These are phyloP conservation scores for Cryptosporidium parvum DNA, from an alignment of 169 alveolate species.

Conservation along the genomic window DNA sequence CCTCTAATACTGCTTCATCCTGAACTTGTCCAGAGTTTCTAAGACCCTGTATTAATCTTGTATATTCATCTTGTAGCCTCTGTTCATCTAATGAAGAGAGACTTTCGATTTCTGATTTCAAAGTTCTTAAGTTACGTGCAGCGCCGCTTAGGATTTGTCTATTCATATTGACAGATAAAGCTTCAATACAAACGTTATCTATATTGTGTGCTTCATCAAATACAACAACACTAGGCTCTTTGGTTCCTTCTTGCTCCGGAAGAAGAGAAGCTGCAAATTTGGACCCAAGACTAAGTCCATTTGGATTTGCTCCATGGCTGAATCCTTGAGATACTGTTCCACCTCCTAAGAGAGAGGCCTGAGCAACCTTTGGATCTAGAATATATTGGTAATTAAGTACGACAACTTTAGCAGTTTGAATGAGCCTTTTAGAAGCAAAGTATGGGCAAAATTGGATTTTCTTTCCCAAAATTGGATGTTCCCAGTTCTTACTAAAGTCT, in stretches of 20 bases:
- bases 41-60: slow-evolving; percentile 80
- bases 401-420: slow-evolving; percentile 93
- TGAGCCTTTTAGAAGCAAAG: slow-evolving; percentile 92
- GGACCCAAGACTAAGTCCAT: slow-evolving; percentile 39
- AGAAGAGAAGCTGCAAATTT: slow-evolving; percentile 45
- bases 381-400: slow-evolving; percentile 96
- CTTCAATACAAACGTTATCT: slow-evolving; percentile 98
- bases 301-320: slow-evolving; percentile 74
- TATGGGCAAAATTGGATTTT: slow-evolving; percentile 92
- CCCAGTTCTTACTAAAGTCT: slow-evolving; percentile 85
- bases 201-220: slow-evolving; percentile 99
- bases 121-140: slow-evolving; percentile 83
- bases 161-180: slow-evolving; percentile 92
- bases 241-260: slow-evolving; percentile 78
- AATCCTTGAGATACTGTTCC: slow-evolving; percentile 71
- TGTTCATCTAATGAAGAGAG: slow-evolving; percentile 80
- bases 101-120: slow-evolving; percentile 82
- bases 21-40: slow-evolving; percentile 77
- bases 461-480: slow-evolving; percentile 80
- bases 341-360: slow-evolving; percentile 76
- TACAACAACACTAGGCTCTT: slow-evolving; percentile 92
- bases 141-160: slow-evolving; percentile 89
- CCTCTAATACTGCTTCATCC: slow-evolving; percentile 78
- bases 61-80: slow-evolving; percentile 85
- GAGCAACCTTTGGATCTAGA: slow-evolving; percentile 96